Conservation (phyloP, 1,284 basidiomycete genomes). For the Rhodotorula sp. region DNA sequence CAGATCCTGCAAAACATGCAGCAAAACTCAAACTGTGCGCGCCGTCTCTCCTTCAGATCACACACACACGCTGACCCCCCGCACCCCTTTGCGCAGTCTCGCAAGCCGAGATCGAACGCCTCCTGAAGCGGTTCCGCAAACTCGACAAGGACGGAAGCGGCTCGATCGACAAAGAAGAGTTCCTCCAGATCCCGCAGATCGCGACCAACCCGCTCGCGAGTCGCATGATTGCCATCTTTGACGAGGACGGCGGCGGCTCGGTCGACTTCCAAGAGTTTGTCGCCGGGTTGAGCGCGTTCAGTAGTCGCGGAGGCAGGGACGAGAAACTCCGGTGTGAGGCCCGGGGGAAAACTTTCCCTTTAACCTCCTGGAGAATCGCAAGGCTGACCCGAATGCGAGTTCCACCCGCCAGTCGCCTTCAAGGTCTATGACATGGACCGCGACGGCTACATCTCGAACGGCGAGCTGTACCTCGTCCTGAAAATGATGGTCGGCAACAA, state of each 20-base stretch:
- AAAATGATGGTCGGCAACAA: slow-evolving; percentile 99
- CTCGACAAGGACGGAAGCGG: slow-evolving; percentile 97
- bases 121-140: slow-evolving; percentile 99
- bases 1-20: slow-evolving; percentile 95
- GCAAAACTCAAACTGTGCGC: slow-evolving; percentile 79
- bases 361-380: too few relatives aligned
- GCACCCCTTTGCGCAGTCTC: slow-evolving; percentile 65
- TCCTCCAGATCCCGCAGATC: slow-evolving; percentile 97
- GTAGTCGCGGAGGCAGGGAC: slow-evolving; percentile 89
- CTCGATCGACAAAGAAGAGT: slow-evolving; percentile 97
- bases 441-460: slow-evolving; percentile 97
- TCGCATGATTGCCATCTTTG: slow-evolving; percentile 98
- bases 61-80: too few relatives aligned
- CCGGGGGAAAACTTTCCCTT: background rate
- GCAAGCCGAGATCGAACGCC: slow-evolving; percentile 80
- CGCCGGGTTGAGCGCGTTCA: slow-evolving; percentile 93
- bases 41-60: background rate
- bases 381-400: background rate
- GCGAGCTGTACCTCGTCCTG: slow-evolving; percentile 94
- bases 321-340: slow-evolving; percentile 91
- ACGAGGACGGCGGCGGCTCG: slow-evolving; percentile 96
- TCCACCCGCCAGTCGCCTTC: slow-evolving; percentile 70
- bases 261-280: slow-evolving; percentile 99
- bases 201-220: slow-evolving; percentile 96
- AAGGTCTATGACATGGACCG: slow-evolving; percentile 99